These are phyloP conservation scores for Orbilia javanica DNA, from an alignment of 2,329 filamentous ascomycete species.

Conservation along the genomic window DNA sequence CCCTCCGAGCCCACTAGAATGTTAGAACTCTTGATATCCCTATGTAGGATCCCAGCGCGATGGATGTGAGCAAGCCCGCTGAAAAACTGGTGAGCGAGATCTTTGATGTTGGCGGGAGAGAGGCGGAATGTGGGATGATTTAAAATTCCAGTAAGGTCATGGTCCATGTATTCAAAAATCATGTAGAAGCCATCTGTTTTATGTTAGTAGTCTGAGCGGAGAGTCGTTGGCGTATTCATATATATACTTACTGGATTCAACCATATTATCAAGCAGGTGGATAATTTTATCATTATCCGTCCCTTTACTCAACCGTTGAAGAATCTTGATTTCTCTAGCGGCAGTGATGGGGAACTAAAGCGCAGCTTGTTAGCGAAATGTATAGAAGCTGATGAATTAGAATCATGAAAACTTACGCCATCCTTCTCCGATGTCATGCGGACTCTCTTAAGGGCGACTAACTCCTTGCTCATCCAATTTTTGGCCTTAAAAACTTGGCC, in stretches of 20 bases:
- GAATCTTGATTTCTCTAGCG: constrained; percentile 87
- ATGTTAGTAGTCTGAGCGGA: constrained; percentile 24
- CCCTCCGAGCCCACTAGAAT: constrained; percentile 93
- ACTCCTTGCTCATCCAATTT: constrained; percentile 87
- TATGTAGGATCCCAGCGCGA: constrained; percentile 89
- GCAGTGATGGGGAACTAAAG: constrained; percentile 83
- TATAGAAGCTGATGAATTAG: constrained; percentile 59
- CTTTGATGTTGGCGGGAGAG: constrained; percentile 87
- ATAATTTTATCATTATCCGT: constrained; percentile 75
- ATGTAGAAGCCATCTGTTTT: constrained; percentile 87
- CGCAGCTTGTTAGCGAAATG: constrained; percentile 10
- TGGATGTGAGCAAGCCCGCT: constrained; percentile 95
- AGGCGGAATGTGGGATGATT: constrained; percentile 94
- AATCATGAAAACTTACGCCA: constrained; percentile 66
- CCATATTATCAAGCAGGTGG: constrained; percentile 90
- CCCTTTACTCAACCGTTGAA: constrained; percentile 84
- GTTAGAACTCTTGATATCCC: constrained; percentile 98
- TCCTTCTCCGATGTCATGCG: constrained; percentile 94
- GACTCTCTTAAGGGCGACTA: constrained; percentile 89
- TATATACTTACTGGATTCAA: constrained; percentile 76
- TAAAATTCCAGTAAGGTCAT: constrained; percentile 92
- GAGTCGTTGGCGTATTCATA: not conserved
- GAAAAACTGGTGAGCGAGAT: constrained; percentile 92
- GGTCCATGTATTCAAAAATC: constrained; percentile 98
- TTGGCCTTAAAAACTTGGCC: constrained; percentile 95